phyloP scores from a whole-genome alignment of 495 filamentous ascomycete species.

The Podospora pseudoanserina region DNA sequence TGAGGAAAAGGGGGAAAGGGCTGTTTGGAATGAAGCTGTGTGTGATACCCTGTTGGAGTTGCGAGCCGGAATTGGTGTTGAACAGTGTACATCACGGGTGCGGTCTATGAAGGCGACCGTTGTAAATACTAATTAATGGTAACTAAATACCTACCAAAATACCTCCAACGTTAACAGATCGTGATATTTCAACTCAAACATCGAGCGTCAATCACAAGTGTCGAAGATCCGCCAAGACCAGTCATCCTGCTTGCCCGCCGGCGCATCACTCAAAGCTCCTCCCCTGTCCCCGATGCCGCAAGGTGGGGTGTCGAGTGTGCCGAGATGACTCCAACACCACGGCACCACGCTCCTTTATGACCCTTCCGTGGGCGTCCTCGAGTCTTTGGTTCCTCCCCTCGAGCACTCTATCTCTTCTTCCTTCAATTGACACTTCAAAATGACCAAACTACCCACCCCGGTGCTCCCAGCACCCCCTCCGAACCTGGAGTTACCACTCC shows the following conservation, averaged over 20 bases:
- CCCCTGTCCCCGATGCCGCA: conserved; percentile 19
- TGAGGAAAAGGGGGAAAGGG: neutral
- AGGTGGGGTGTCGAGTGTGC: conserved; percentile 7
- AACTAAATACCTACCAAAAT: neutral
- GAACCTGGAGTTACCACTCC: neutral
- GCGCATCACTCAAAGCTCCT: conserved; percentile 7
- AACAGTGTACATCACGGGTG: neutral
- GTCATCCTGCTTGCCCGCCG: conserved; percentile 6
- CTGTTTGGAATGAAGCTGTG: neutral
- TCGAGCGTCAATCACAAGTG: neutral
- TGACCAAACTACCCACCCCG: neutral
- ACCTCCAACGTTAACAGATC: neutral
- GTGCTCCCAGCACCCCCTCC: conserved; percentile 1
- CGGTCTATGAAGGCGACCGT: neutral
- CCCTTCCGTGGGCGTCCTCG: neutral
- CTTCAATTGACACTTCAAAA: neutral
- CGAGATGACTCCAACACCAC: conserved; percentile 13
- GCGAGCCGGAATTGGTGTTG: neutral
- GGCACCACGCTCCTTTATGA: neutral
- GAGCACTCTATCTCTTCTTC: neutral
- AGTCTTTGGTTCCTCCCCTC: neutral
- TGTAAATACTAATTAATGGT: neutral
- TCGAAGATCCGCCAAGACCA: conserved; percentile 2
- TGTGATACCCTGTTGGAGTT: conserved; percentile 4
- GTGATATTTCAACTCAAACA: neutral